phyloP scores from a whole-genome alignment of 176 grass and related monocot species.

The Otatea glauca region DNA sequence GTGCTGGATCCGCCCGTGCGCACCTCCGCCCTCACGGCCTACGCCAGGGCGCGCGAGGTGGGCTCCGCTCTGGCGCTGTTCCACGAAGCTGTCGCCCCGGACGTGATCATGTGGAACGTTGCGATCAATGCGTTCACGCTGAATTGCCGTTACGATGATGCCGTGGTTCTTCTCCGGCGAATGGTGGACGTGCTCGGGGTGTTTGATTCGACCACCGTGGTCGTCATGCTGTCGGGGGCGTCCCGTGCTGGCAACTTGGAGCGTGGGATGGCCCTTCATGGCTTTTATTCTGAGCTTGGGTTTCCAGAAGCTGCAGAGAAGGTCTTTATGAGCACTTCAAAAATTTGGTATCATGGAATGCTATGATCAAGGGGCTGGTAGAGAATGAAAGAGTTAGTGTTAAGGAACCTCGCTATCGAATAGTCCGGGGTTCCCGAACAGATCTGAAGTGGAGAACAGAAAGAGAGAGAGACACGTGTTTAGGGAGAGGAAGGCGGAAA shows the following conservation, averaged over 20 bases:
- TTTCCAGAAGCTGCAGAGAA: conserved; percentile 41
- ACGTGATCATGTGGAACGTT: conserved; percentile 78
- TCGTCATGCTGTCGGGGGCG: conserved; percentile 66
- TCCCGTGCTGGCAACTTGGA: conserved; percentile 41
- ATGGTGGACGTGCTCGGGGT: conserved; percentile 48
- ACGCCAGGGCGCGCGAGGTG: conserved; percentile 47
- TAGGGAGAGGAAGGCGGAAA: too few species aligned
- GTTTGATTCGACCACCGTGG: conserved; percentile 57
- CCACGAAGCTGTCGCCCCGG: conserved; percentile 47
- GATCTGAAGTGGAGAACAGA: too few species aligned
- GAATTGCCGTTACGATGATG: conserved; percentile 28
- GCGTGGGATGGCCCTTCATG: conserved; percentile 57
- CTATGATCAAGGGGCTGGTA: conserved; percentile 71
- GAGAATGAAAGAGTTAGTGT: conserved; percentile 43
- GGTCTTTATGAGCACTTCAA: conserved; percentile 52
- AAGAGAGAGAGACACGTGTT: too few species aligned
- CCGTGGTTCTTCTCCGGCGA: conserved; percentile 47
- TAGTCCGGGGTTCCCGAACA: too few species aligned
- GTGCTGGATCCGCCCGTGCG: conserved; percentile 62
- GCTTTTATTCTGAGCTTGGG: conserved; percentile 60
- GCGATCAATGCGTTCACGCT: conserved; percentile 44
- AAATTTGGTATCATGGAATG: conserved; percentile 79
- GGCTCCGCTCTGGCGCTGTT: conserved; percentile 52
- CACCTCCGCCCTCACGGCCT: conserved; percentile 67
- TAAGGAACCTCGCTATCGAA: too few species aligned